A percentile compares a stretch with the other conserved stretches of the same genome.
Conservation (phyloP, 805 yeast species). For the Lipomyces chichibuensis region DNA sequence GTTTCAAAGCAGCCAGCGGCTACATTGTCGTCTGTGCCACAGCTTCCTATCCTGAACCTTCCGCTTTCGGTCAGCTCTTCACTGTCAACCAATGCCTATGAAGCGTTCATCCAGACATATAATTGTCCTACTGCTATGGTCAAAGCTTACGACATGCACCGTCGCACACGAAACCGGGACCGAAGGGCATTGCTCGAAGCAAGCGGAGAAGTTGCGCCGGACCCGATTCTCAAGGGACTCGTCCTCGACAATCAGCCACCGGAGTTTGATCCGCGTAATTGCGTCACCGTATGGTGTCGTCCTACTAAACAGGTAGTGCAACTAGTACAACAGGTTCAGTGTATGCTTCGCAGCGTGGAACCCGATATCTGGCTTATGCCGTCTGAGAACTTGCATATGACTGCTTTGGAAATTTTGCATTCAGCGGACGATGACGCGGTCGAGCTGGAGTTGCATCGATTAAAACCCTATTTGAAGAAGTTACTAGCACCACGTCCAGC, state of each 20-base stretch:
- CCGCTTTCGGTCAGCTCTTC: neutral
- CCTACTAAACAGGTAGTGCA: conserved; percentile 22
- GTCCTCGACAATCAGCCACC: conserved; percentile 28
- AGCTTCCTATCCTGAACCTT: neutral
- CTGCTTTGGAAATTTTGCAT: conserved; percentile 33
- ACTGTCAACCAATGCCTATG: conserved; percentile 10
- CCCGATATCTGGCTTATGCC: conserved; percentile 37
- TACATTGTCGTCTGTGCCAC: neutral
- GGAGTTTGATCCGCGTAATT: conserved; percentile 34
- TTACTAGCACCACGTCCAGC: conserved; percentile 30
- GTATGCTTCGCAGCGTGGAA: conserved; percentile 14
- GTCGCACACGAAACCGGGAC: conserved; percentile 24
- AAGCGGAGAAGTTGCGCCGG: conserved; percentile 23
- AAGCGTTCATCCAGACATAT: conserved; percentile 20
- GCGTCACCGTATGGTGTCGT: conserved; percentile 32
- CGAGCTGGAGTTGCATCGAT: neutral
- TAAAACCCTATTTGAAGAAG: conserved; percentile 16
- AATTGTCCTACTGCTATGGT: conserved; percentile 15
- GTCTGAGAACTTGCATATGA: conserved; percentile 34
- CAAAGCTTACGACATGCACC: conserved; percentile 29
- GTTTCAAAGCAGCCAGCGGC: conserved; percentile 1
- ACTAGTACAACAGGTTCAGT: conserved; percentile 22
- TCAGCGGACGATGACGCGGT: conserved; percentile 23
- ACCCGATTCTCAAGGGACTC: conserved; percentile 27
- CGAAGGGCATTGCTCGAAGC: conserved; percentile 11